Evolutionary conservation across 371 early-diverging fungal species (phyloP).

Genomic region (Parasitella parasitica): DNA sequence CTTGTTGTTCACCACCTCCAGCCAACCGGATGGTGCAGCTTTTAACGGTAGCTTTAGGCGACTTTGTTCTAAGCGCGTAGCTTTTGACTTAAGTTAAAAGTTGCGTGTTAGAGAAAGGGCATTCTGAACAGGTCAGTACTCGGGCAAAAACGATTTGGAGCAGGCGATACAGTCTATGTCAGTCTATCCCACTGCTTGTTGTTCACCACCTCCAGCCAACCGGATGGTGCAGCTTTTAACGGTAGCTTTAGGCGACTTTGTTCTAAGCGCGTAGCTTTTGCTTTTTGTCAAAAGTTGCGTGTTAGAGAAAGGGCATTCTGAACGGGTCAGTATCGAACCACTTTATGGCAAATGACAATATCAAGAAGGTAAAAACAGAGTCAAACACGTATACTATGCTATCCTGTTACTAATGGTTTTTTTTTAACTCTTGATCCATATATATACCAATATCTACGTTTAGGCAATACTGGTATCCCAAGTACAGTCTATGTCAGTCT

Average conservation of each 20-base stretch:
- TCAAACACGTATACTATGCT: too few relatives aligned
- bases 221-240: neutral
- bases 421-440: too few relatives aligned
- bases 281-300: neutral
- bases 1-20: neutral
- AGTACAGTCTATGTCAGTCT: neutral
- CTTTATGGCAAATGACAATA: too few relatives aligned
- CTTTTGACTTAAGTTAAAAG: neutral
- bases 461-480: too few relatives aligned
- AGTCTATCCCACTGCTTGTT: neutral
- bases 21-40: neutral
- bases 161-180: neutral
- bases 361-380: too few relatives aligned
- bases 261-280: neutral
- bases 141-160: too few relatives aligned
- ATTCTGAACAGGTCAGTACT: neutral
- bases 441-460: too few relatives aligned
- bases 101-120: neutral
- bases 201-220: neutral
- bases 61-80: neutral
- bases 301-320: neutral
- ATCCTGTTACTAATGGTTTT: too few relatives aligned
- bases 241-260: neutral
- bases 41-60: neutral
- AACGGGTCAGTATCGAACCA: neutral